Evolutionary conservation across 306 rosid genomes (phyloP).

Genomic region (Cicer chorassanicum): DNA sequence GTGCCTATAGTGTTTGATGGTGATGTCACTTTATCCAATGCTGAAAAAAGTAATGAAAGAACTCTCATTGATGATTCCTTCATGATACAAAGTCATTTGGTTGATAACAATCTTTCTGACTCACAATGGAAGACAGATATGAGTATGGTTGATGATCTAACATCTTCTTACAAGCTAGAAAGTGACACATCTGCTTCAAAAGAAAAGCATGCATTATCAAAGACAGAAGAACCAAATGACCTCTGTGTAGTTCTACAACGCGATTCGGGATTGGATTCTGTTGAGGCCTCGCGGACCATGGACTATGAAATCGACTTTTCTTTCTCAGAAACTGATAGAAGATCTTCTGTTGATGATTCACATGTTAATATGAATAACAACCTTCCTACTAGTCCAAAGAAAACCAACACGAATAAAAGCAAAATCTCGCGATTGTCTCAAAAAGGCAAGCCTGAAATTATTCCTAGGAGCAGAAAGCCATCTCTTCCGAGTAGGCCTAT

Average conservation of each 20-base stretch:
- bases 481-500: conserved; percentile 50
- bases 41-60: conserved; percentile 46
- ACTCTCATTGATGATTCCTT: conserved; percentile 62
- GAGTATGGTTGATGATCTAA: conserved; percentile 53
- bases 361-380: conserved; percentile 45
- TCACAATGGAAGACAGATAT: conserved; percentile 62
- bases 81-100: conserved; percentile 62
- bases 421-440: conserved; percentile 51
- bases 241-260: conserved; percentile 58
- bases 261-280: conserved; percentile 52
- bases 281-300: conserved; percentile 50
- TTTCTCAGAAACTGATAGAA: conserved; percentile 51
- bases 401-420: conserved; percentile 46
- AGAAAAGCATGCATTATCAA: conserved; percentile 46
- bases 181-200: conserved; percentile 32
- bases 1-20: conserved; percentile 47
- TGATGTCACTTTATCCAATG: conserved; percentile 40
- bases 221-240: conserved; percentile 56
- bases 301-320: conserved; percentile 61
- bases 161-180: conserved; percentile 47
- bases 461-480: conserved; percentile 47
- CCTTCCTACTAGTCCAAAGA: conserved; percentile 46
- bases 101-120: conserved; percentile 43
- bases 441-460: conserved; percentile 47
- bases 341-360: conserved; percentile 49